A percentile compares a stretch with the other conserved stretches of the same genome.
phyloP scores from a whole-genome alignment of 768 basidiomycete genomes.

The Termitomyces sp. region DNA sequence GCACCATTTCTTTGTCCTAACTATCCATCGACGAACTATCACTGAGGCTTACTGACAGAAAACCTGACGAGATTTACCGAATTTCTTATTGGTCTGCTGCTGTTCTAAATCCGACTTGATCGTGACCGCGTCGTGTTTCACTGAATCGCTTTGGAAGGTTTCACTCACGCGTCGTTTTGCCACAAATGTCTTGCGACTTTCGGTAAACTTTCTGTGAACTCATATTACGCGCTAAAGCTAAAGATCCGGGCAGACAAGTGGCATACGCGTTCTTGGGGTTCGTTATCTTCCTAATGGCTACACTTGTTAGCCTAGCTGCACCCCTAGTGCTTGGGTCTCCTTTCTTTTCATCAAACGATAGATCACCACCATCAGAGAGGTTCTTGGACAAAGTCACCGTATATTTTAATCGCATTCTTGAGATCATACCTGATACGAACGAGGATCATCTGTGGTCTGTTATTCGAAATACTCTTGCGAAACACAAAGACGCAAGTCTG shows the following conservation, averaged over 20 bases:
- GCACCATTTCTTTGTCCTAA: neutral
- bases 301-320: neutral
- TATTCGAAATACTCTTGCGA: constrained; percentile 34
- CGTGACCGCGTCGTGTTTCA: constrained; percentile 1
- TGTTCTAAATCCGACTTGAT: neutral
- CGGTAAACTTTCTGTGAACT: neutral
- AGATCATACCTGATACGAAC: constrained; percentile 66
- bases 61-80: neutral
- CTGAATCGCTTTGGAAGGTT: neutral
- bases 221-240: neutral
- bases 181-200: neutral
- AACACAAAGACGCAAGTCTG: constrained; percentile 34
- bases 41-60: neutral
- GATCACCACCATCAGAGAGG: neutral
- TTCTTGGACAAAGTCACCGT: constrained; percentile 8
- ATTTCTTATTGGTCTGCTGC: neutral
- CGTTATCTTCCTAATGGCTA: neutral
- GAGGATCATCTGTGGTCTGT: constrained; percentile 46
- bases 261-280: neutral
- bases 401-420: constrained; percentile 46
- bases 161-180: neutral
- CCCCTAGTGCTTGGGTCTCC: neutral
- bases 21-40: neutral
- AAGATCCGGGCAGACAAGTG: neutral
- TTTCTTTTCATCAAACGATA: neutral